A percentile compares a stretch with the other conserved stretches of the same genome.
Evolutionary conservation across 140 eudicot species (phyloP).

Genomic region (Oenanthe javanica): DNA sequence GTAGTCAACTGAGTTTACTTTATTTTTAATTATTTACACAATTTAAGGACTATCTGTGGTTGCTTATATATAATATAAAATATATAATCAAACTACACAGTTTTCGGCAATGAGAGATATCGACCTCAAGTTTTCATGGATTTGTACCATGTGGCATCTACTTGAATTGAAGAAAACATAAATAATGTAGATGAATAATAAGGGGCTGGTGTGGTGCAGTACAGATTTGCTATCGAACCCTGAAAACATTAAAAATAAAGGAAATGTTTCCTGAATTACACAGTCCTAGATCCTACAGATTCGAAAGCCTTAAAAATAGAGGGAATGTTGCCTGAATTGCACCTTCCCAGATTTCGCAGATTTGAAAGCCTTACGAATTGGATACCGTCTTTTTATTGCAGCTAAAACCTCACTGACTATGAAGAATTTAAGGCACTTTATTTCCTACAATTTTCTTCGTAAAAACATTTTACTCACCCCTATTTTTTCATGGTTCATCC

Average conservation of each 20-base stretch:
- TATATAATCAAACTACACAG: not conserved
- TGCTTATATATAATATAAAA: not conserved
- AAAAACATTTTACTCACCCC: no score
- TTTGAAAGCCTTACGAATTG: not conserved
- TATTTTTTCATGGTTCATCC: no score
- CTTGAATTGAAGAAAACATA: not conserved
- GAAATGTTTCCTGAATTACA: not conserved
- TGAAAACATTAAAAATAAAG: not conserved
- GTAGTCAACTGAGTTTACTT: no score
- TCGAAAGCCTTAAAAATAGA: not conserved
- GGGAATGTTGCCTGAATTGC: not conserved
- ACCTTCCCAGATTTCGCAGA: not conserved
- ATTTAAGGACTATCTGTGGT: not conserved
- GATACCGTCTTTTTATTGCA: not conserved
- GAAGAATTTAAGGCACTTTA: conserved; percentile 53
- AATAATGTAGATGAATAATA: not conserved
- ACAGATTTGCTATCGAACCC: not conserved
- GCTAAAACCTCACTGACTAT: not conserved
- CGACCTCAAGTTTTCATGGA: not conserved
- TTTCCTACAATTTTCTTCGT: no score
- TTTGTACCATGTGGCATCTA: not conserved
- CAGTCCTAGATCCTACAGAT: not conserved
- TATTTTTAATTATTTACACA: no score
- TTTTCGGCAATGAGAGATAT: not conserved
- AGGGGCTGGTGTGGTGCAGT: not conserved